Base-by-base conservation (phyloP, 2,329 filamentous ascomycete species). In the Xylariaceae sp. region DNA sequence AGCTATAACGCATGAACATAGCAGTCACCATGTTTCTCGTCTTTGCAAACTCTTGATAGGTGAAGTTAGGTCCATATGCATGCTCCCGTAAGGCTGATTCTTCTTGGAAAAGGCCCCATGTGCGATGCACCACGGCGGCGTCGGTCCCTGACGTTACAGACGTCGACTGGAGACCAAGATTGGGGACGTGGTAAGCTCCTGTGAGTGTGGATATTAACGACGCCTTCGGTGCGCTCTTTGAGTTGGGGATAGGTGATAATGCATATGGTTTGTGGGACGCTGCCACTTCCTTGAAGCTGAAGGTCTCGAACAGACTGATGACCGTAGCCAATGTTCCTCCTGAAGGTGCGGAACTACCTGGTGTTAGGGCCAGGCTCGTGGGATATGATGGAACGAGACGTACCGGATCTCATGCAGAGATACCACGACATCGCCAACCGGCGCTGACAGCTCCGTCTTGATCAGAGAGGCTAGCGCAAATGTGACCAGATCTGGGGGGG, bases 241-340 rank as follows among this genome's bases (percentile, higher is more conserved):
- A 65, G 48, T 81, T 79, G 2, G 79, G 76, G 11, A 86, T 68
- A 0, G 87, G 86, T 1, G 85, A 88, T 8, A 84, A 72, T 1
- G 81, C 80, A 66, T 81, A 88, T 12, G 86, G 85, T 21, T 71
- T 69, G 51, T 75, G 69, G 2, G 81, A 74, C 3, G 72, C 74
- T 12, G 67, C 68, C 5, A 88, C 62, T 49, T 87, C 75, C 44
- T 76, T 73, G 16, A 83, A 47, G 19, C 75, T 74, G 66, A 81
- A 86, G 41, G 73, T 71, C 23, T 88, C 85, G 54, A 86, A 77
- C 19, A 86, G 63, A 43, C 71, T 81, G 12, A 97, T 72, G 3
- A 87, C 76, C 0, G 91, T 92, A 29, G 84, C 80, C 4, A 93
- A 74, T 2, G 90, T 88, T 43, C 87, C 87, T n/a, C 87, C 87